phyloP scores from a whole-genome alignment of 2,329 filamentous ascomycete species.

The Fusarium begoniae region DNA sequence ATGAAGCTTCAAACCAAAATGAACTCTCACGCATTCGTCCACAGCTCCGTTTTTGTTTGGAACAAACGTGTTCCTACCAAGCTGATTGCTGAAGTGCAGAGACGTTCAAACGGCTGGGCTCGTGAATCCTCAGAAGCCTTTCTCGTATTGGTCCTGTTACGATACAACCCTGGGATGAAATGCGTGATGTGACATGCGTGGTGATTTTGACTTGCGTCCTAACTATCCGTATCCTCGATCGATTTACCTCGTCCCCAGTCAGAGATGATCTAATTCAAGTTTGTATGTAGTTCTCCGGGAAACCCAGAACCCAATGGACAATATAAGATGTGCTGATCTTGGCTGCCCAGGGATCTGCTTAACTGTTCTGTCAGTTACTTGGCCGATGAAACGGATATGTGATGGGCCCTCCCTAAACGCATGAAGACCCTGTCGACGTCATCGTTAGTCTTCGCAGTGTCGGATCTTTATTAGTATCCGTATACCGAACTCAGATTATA shows the following conservation, averaged over 20 bases:
- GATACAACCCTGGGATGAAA: conserved; percentile 4
- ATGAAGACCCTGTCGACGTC: conserved; percentile 16
- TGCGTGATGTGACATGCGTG: conserved; percentile 16
- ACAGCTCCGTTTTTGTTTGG: neutral
- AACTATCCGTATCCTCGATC: neutral
- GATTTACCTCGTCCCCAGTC: neutral
- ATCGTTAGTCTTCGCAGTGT: conserved; percentile 8
- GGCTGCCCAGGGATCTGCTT: neutral
- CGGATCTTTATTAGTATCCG: conserved; percentile 14
- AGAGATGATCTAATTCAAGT: neutral
- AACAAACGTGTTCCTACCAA: neutral
- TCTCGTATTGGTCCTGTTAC: neutral
- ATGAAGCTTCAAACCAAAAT: conserved; percentile 13
- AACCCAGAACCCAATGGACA: neutral
- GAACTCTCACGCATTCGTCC: neutral
- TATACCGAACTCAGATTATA: conserved; percentile 9
- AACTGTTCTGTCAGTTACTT: conserved; percentile 8
- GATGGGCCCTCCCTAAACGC: conserved; percentile 8
- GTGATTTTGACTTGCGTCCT: conserved; percentile 6
- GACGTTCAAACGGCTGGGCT: neutral
- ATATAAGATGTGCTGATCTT: neutral
- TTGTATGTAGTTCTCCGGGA: neutral
- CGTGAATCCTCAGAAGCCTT: neutral
- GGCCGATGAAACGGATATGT: conserved; percentile 12
- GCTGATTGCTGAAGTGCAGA: neutral